These are phyloP conservation scores for Alternaria brassicae DNA, from an alignment of 2,329 filamentous ascomycete genomes.

Conservation along the genomic window DNA sequence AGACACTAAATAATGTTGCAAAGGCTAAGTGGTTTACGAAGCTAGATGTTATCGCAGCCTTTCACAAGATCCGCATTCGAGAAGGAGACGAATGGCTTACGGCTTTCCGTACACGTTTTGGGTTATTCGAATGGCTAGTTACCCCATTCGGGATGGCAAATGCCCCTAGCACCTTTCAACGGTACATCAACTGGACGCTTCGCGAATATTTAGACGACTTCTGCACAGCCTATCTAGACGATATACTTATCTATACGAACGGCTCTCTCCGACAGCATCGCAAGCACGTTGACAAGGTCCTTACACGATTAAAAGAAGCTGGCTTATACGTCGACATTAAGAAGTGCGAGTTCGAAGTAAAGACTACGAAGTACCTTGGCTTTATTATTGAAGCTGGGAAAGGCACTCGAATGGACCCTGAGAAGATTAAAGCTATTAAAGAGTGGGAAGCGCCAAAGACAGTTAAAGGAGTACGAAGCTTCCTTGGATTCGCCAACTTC, in stretches of 20 bases:
- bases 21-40: conserved; percentile 27
- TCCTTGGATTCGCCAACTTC: too few relatives aligned
- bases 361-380: too few relatives aligned
- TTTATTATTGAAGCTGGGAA: too few relatives aligned
- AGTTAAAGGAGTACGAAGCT: too few relatives aligned
- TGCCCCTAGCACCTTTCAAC: conserved; percentile 22
- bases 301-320: too few relatives aligned
- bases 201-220: conserved; percentile 27
- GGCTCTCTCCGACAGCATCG: not conserved
- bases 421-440: too few relatives aligned
- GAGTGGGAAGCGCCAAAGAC: too few relatives aligned
- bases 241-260: conserved; percentile 32
- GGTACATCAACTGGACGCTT: conserved; percentile 33
- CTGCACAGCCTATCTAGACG: conserved; percentile 29
- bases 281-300: too few relatives aligned
- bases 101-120: conserved; percentile 43
- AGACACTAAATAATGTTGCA: conserved; percentile 36
- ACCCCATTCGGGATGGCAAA: conserved; percentile 27
- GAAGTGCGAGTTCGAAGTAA: too few relatives aligned
- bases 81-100: conserved; percentile 38
- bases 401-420: too few relatives aligned
- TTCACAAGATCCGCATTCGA: conserved; percentile 7
- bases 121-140: conserved; percentile 47
- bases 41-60: not conserved
- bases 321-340: too few relatives aligned